Evolutionary conservation across 2,329 filamentous ascomycete species (phyloP).

Genomic region (Trichoderma arundinaceum): DNA sequence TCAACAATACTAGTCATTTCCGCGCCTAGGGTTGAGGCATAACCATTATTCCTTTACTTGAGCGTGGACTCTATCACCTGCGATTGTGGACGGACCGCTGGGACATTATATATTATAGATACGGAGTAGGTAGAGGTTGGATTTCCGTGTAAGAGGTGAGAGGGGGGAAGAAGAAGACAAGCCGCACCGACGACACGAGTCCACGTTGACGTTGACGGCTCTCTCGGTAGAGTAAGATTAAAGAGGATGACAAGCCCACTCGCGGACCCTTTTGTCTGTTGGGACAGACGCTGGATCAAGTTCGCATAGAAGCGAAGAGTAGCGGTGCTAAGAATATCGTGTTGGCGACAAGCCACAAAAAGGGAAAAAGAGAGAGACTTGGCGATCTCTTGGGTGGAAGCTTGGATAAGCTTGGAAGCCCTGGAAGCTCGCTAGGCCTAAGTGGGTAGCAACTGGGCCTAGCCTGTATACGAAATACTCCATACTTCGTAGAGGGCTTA

Average conservation of each 20-base stretch:
- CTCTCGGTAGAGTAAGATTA: too few relatives aligned
- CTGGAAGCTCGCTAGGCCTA: constrained; percentile 12
- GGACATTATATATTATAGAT: constrained; percentile 14
- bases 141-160: neutral
- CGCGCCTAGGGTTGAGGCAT: constrained; percentile 27
- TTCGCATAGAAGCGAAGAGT: too few relatives aligned
- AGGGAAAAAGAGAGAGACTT: constrained; percentile 1
- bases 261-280: too few relatives aligned
- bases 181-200: too few relatives aligned
- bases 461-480: too few relatives aligned
- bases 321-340: too few relatives aligned
- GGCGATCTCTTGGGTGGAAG: neutral
- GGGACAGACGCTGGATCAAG: too few relatives aligned
- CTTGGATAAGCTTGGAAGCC: constrained; percentile 16
- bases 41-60: constrained; percentile 20
- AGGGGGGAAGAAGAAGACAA: neutral
- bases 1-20: constrained; percentile 44
- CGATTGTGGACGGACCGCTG: neutral
- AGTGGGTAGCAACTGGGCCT: neutral
- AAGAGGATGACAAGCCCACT: too few relatives aligned
- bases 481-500: too few relatives aligned
- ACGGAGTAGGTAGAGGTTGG: neutral
- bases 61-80: constrained; percentile 16
- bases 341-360: neutral
- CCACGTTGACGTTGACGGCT: too few relatives aligned